A percentile compares a stretch with the other conserved stretches of the same genome.
Evolutionary conservation across 306 rosid species (phyloP).

Genomic region (Gleditsia sinensis): DNA sequence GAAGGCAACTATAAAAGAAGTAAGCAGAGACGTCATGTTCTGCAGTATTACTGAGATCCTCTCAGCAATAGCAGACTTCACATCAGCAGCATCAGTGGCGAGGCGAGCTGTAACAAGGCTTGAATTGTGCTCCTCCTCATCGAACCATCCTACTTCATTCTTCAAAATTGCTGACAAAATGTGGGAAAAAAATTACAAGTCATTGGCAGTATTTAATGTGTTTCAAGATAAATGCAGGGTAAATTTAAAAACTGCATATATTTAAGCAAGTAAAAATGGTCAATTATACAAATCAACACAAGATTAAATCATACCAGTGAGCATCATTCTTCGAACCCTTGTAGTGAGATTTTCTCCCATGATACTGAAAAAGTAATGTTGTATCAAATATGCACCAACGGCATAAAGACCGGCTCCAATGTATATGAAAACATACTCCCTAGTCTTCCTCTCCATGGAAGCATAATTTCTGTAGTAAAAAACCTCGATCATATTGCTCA

Average conservation of each 20-base stretch:
- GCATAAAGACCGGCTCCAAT: slow-evolving; percentile 96
- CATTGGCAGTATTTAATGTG: neutral
- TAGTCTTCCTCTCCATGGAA: slow-evolving; percentile 89
- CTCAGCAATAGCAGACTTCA: slow-evolving; percentile 95
- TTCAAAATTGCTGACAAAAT: slow-evolving; percentile 69
- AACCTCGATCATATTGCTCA: slow-evolving; percentile 98
- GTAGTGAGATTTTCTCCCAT: slow-evolving; percentile 99
- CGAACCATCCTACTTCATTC: slow-evolving; percentile 99
- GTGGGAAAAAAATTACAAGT: neutral
- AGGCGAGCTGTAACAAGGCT: slow-evolving; percentile 84
- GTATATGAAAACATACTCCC: slow-evolving; percentile 91
- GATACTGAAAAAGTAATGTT: slow-evolving; percentile 96
- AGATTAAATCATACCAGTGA: slow-evolving; percentile 66
- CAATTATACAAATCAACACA: neutral
- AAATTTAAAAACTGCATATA: too few relatives aligned
- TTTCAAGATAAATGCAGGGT: neutral
- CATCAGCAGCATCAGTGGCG: slow-evolving; percentile 97
- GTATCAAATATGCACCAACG: slow-evolving; percentile 88
- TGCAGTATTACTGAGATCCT: slow-evolving; percentile 92
- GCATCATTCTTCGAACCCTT: slow-evolving; percentile 99
- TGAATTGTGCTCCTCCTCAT: slow-evolving; percentile 97
- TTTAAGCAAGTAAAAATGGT: too few relatives aligned
- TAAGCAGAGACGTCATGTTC: slow-evolving; percentile 96
- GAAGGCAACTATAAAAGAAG: slow-evolving; percentile 97
- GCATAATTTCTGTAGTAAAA: slow-evolving; percentile 77